Percentiles rank a stretch among this genome's conserved stretches.
Evolutionary conservation across 169 alveolate species (phyloP).

Genomic region (Eimeria maxima): DNA sequence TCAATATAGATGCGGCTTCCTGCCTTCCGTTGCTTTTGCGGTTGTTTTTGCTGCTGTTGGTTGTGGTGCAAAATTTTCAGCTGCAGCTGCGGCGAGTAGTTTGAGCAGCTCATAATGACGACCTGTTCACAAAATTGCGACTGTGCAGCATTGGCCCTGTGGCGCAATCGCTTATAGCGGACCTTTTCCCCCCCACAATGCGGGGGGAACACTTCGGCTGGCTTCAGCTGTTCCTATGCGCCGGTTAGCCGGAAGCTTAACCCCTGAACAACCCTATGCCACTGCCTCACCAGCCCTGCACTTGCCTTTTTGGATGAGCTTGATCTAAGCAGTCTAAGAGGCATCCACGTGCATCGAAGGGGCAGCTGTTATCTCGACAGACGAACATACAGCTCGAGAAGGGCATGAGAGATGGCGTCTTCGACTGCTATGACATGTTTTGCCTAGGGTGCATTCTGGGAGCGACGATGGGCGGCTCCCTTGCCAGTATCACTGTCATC

Average conservation of each 20-base stretch:
- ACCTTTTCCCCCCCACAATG: slow-evolving; percentile 88
- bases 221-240: slow-evolving; percentile 88
- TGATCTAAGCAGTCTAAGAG: background rate
- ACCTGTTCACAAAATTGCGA: slow-evolving; percentile 5
- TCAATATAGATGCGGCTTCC: background rate
- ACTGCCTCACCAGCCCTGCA: background rate
- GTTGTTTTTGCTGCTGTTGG: background rate
- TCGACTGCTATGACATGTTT: background rate
- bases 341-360: background rate
- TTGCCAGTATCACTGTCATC: slow-evolving; percentile 56
- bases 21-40: background rate
- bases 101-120: background rate
- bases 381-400: background rate
- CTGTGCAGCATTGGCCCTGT: slow-evolving; percentile 90
- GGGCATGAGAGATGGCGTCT: background rate
- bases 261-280: background rate
- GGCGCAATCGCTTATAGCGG: slow-evolving; percentile 92
- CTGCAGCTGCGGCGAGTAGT: background rate
- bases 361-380: background rate
- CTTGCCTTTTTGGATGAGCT: background rate
- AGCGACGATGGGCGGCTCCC: slow-evolving; percentile 81
- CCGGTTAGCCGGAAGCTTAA: slow-evolving; percentile 38
- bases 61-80: background rate
- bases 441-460: slow-evolving; percentile 82
- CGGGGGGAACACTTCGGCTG: slow-evolving; percentile 91